These are phyloP conservation scores for Elsinoe ampelina DNA, from an alignment of 2,329 filamentous ascomycete species.

Conservation along the genomic window DNA sequence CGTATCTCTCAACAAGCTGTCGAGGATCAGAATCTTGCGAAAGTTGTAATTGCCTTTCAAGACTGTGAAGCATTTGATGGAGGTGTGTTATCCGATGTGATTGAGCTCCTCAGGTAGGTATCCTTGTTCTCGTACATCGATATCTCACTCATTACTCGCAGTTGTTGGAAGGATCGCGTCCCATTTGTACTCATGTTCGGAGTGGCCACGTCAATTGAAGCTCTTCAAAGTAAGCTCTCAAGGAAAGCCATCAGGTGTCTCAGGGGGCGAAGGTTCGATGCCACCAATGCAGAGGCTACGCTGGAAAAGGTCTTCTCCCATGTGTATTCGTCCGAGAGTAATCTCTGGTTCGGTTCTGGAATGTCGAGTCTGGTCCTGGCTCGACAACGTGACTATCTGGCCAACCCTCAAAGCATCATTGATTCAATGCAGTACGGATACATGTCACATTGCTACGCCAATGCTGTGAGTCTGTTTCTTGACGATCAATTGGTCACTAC, in stretches of 20 bases:
- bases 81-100: constrained; percentile 59
- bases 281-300: constrained; percentile 61
- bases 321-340: constrained; percentile 48
- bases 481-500: constrained; percentile 27
- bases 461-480: constrained; percentile 59
- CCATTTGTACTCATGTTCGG: constrained; percentile 70
- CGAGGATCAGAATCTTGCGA: constrained; percentile 43
- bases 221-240: constrained; percentile 64
- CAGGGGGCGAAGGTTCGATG: constrained; percentile 65
- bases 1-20: constrained; percentile 58
- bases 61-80: constrained; percentile 77
- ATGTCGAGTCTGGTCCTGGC: constrained; percentile 57
- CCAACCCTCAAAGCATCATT: constrained; percentile 42
- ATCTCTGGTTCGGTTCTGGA: constrained; percentile 54
- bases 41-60: constrained; percentile 64
- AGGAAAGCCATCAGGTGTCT: constrained; percentile 59
- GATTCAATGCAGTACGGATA: constrained; percentile 57
- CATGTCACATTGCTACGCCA: constrained; percentile 80
- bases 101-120: constrained; percentile 57
- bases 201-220: constrained; percentile 70
- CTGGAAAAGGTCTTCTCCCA: constrained; percentile 64
- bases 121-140: neutral
- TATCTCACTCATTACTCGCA: constrained; percentile 24
- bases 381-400: constrained; percentile 66
- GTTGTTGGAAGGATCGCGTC: constrained; percentile 64